phyloP scores from a whole-genome alignment of 2,329 filamentous ascomycete genomes.

The Neopestalotiopsis clavispora region DNA sequence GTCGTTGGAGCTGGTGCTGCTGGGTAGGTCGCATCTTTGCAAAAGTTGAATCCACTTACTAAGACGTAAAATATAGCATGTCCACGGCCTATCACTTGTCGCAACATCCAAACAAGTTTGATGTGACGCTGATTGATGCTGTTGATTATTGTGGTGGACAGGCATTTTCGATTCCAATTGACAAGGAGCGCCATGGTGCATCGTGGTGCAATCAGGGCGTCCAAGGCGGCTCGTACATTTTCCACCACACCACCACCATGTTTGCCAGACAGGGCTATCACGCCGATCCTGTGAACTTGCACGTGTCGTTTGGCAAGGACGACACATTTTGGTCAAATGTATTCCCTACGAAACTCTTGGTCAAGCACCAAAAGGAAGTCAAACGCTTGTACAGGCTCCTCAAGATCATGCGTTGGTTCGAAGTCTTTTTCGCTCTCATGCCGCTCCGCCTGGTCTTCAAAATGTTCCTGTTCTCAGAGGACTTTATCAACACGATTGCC shows the following conservation, averaged over 20 bases:
- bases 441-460: constrained; percentile 41
- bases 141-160: constrained; percentile 66
- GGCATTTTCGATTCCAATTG: constrained; percentile 64
- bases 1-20: constrained; percentile 48
- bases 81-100: constrained; percentile 65
- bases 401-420: constrained; percentile 56
- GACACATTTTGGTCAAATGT: constrained; percentile 63
- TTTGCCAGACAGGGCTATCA: constrained; percentile 59
- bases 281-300: constrained; percentile 59
- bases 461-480: constrained; percentile 37
- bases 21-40: constrained; percentile 31
- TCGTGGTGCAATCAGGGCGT: constrained; percentile 68
- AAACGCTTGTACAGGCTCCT: constrained; percentile 52
- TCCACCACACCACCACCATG: constrained; percentile 64
- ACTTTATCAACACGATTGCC: constrained; percentile 35
- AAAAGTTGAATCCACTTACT: background rate
- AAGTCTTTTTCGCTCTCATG: constrained; percentile 57
- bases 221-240: constrained; percentile 62
- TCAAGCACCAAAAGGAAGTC: constrained; percentile 55
- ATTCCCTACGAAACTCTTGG: constrained; percentile 56
- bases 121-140: constrained; percentile 62
- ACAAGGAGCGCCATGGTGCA: constrained; percentile 62
- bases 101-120: constrained; percentile 62
- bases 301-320: constrained; percentile 61
- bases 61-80: constrained; percentile 38